Evolutionary conservation across 768 basidiomycete species (phyloP).

Genomic region (Amyloporia xantha): DNA sequence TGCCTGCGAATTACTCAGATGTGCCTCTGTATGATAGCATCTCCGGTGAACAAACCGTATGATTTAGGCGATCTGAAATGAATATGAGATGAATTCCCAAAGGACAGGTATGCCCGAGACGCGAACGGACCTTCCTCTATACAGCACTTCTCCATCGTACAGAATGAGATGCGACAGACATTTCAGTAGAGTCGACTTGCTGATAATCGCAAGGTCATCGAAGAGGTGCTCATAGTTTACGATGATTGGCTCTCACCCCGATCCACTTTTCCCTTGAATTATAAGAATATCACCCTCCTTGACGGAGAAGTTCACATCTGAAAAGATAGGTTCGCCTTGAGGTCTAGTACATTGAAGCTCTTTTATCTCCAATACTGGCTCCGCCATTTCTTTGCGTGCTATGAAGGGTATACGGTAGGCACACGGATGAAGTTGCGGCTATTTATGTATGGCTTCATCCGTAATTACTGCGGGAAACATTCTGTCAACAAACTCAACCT

Average conservation of each 20-base stretch:
- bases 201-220: slow-evolving; percentile 9
- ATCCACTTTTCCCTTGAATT: slow-evolving; percentile 75
- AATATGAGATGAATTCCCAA: slow-evolving; percentile 2
- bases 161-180: slow-evolving; percentile 76
- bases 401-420: too few relatives aligned
- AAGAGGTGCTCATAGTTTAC: neutral
- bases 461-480: too few relatives aligned
- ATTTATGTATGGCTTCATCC: too few relatives aligned
- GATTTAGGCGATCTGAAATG: slow-evolving; percentile 41
- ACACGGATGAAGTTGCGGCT: too few relatives aligned
- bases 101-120: too few relatives aligned
- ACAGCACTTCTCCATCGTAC: slow-evolving; percentile 58
- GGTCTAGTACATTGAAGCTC: slow-evolving; percentile 44
- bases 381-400: slow-evolving; percentile 10
- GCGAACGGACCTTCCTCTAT: slow-evolving; percentile 53
- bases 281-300: slow-evolving; percentile 71
- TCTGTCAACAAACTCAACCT: too few relatives aligned
- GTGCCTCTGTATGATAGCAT: slow-evolving; percentile 1
- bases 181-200: slow-evolving; percentile 75
- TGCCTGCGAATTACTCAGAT: slow-evolving; percentile 35
- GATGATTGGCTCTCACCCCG: slow-evolving; percentile 41
- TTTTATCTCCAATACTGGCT: slow-evolving; percentile 43
- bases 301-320: slow-evolving; percentile 53
- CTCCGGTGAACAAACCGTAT: slow-evolving; percentile 32
- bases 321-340: slow-evolving; percentile 46